Evolutionary conservation across 805 yeast species (phyloP).

Genomic region (Hyphopichia homilentoma): DNA sequence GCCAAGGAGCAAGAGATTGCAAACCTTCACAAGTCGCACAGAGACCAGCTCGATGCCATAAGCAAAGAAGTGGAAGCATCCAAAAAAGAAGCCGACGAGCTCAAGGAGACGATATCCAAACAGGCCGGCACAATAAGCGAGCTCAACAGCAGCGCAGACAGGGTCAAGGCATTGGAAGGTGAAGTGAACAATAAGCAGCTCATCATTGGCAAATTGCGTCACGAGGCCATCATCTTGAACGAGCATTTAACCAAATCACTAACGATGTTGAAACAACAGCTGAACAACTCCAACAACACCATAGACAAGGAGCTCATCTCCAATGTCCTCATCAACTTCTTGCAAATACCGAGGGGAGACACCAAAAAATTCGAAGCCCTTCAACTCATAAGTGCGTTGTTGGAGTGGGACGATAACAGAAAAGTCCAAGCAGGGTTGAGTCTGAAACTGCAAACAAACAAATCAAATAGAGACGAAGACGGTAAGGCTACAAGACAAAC

Average conservation of each 20-base stretch:
- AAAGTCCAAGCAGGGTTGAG: conserved; percentile 71
- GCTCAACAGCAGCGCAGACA: conserved; percentile 20
- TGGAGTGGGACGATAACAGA: conserved; percentile 86
- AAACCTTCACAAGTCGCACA: background rate
- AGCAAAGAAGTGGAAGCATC: conserved; percentile 18
- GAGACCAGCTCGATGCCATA: conserved; percentile 5
- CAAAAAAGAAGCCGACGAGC: conserved; percentile 16
- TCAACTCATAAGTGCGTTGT: conserved; percentile 72
- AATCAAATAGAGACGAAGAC: conserved; percentile 16
- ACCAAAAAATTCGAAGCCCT: conserved; percentile 92
- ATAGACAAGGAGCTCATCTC: conserved; percentile 89
- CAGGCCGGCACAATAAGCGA: conserved; percentile 15
- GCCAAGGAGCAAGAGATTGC: conserved; percentile 6
- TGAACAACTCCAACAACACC: conserved; percentile 55
- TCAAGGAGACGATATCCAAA: conserved; percentile 6
- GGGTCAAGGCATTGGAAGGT: conserved; percentile 51
- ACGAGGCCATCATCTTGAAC: conserved; percentile 88
- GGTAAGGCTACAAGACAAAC: conserved; percentile 39
- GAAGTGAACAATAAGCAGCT: conserved; percentile 60
- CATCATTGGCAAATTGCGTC: conserved; percentile 84
- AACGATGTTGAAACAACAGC: conserved; percentile 73
- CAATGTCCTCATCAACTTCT: conserved; percentile 78
- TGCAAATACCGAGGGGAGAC: conserved; percentile 87
- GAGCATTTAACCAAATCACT: conserved; percentile 95
- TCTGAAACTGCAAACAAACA: conserved; percentile 23